Evolutionary conservation across 2,329 filamentous ascomycete genomes (phyloP), one percentile per base, ranked within the genome.

Genomic region (Davidsoniella australis): DNA sequence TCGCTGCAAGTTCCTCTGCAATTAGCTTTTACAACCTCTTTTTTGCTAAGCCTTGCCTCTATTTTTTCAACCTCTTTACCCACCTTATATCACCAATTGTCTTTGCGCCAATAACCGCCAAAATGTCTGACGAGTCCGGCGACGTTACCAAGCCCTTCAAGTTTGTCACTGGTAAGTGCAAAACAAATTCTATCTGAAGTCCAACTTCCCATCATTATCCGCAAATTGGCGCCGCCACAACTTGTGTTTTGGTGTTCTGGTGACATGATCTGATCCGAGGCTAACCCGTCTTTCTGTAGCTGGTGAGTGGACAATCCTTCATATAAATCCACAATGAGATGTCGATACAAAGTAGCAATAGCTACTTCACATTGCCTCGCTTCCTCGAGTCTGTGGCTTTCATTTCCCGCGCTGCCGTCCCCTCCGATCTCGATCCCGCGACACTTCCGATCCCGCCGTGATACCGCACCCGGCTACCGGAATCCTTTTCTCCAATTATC

Each of bases 121-220:
- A 71, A 61, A 98, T 98, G 89, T 82, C 87, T 67, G 85, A 93
- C 71, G 82, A 85, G 62, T 74, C 78, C 64, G 62, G 68, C 61
- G 84, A 94, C 68, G 74, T 76, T 59, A 95, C 88, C 72, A 98
- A 95, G 81, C 93, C 93, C 70, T 98, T 98, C 83, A 98, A 98
- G 84, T 96, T 96, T 73, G 91, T 96, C 64, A 96, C 89, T 73
- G 89, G 88, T 94, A 78, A 68, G 85, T 67, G 53, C 7, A 52
- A 57, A 62, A 45, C 33, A 38, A 12, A 26, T 17, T 43, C 41
- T 63, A 62, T 62, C 62, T 62, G 62, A 61, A 59, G 54, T 46
- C 41, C 45, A 50, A 41, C 5, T 26, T 41, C 20, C 17, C 17
- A 17, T 47, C 12, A 6, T 12, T 44, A 20, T 18, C 9, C 37